Base-by-base conservation (phyloP, 345 rosid genomes). In the Laguncularia racemosa region DNA sequence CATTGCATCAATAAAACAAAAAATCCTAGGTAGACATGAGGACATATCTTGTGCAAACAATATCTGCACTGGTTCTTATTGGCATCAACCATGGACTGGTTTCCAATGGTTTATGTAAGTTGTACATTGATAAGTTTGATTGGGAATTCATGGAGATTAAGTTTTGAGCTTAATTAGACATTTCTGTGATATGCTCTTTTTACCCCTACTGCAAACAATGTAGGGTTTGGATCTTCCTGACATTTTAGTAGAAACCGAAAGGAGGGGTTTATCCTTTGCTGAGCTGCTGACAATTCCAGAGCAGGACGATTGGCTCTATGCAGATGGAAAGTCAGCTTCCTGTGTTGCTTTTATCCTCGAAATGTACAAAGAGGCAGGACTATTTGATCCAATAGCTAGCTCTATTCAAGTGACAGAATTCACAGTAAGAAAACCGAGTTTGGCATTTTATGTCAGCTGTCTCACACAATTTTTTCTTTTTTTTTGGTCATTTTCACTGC, bases 321-420 rank as follows among this genome's bases (percentile, higher is more conserved):
- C 78, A 20, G 99, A 95, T 64, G 99, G 99, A 69, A 88, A 82
- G 75, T 95, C 99, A 4, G 73, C 95, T 51, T 88, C 99, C 13
- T 95, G 99, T 63, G 71, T 95, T 21, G 97, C 97, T 44, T 95
- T 90, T 55, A 64, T 90, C 65, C 97, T 90, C 43, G 96, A 90
- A 76, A 75, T 95, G 82, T 95, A 90, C 74, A 95, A 95, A 80
- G 99, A 73, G 64, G 96, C 89, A 21, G 96, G 99, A n/a, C 73
- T 90, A 17, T 95, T 95, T 58, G 77, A 73, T 71, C 95, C 90
- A 49, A 67, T 81, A 61, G 59, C 85, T 26, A 64, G 69, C 70
- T 73, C 81, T 49, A 63, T 95, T 52, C 96, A 95, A 81, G 97
- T 90, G 67, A 90, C 99, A 1, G 96, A 95, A 64, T 90, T 95